A percentile compares a stretch with the other conserved stretches of the same genome.
These are phyloP conservation scores for Hymenoscyphus scutula DNA, from an alignment of 2,329 filamentous ascomycete species.

Conservation along the genomic window DNA sequence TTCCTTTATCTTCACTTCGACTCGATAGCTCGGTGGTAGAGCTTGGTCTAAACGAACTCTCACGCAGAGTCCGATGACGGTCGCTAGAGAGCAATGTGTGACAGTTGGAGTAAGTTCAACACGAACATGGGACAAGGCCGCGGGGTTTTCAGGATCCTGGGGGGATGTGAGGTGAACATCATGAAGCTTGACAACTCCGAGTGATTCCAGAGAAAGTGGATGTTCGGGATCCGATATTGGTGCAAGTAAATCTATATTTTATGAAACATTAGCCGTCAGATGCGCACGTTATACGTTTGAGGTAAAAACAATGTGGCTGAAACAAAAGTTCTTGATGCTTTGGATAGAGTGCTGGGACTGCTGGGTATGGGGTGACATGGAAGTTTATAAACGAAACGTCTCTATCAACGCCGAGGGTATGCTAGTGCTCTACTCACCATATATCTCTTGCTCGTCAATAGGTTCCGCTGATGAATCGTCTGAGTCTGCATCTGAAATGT, in stretches of 20 bases:
- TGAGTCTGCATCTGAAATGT: slow-evolving; percentile 35
- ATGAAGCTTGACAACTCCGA: slow-evolving; percentile 92
- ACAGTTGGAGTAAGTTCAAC: slow-evolving; percentile 95
- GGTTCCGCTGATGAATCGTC: slow-evolving; percentile 69
- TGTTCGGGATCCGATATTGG: slow-evolving; percentile 96
- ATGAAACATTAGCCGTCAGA: slow-evolving; percentile 38
- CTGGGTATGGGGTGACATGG: neutral
- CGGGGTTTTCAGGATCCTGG: slow-evolving; percentile 50
- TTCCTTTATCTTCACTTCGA: slow-evolving; percentile 92
- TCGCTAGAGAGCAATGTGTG: slow-evolving; percentile 93
- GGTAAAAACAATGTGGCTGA: slow-evolving; percentile 8
- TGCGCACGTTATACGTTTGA: slow-evolving; percentile 6
- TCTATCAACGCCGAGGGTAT: too few relatives aligned
- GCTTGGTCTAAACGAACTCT: slow-evolving; percentile 88
- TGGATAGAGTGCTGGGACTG: neutral
- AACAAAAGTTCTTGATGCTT: slow-evolving; percentile 3
- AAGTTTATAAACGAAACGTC: too few relatives aligned
- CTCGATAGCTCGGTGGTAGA: slow-evolving; percentile 83
- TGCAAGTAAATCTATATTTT: slow-evolving; percentile 74
- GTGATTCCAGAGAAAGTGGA: slow-evolving; percentile 85
- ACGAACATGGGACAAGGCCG: slow-evolving; percentile 67
- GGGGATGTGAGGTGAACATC: slow-evolving; percentile 79
- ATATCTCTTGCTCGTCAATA: slow-evolving; percentile 97
- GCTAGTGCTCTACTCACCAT: slow-evolving; percentile 54
- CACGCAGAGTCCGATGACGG: slow-evolving; percentile 91